phyloP scores from a whole-genome alignment of 257 asterid genomes.

The Prunella vulgaris region DNA sequence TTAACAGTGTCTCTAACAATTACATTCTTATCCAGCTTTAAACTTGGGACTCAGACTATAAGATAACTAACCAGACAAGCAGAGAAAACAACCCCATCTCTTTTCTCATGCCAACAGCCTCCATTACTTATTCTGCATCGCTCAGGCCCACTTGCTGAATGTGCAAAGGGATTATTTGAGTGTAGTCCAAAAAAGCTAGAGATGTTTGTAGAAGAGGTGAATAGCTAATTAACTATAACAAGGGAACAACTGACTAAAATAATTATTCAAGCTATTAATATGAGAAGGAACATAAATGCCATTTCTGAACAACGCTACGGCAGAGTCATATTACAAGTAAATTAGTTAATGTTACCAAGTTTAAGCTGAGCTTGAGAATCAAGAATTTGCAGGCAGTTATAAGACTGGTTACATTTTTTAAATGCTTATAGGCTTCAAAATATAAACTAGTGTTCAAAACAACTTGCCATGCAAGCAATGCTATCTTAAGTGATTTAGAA shows the following conservation, averaged over 20 bases:
- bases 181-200: background rate
- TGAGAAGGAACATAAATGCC: background rate
- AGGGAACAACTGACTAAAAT: background rate
- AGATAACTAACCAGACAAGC: constrained; percentile 76
- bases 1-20: background rate
- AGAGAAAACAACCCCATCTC: constrained; percentile 55
- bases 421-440: background rate
- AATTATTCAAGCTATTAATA: background rate
- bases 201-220: constrained; percentile 1
- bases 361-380: background rate
- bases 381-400: background rate
- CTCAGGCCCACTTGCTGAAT: constrained; percentile 56
- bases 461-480: background rate
- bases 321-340: background rate
- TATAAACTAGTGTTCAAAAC: background rate
- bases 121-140: constrained; percentile 80
- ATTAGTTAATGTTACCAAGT: background rate
- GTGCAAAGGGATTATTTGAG: background rate
- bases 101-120: constrained; percentile 84
- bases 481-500: background rate
- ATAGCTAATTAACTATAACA: background rate
- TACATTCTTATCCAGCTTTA: constrained; percentile 9
- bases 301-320: background rate
- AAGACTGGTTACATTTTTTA: background rate
- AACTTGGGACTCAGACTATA: constrained; percentile 7